Evolutionary conservation across 768 basidiomycete species (phyloP).

Genomic region (Leucogyrophana mollusca): DNA sequence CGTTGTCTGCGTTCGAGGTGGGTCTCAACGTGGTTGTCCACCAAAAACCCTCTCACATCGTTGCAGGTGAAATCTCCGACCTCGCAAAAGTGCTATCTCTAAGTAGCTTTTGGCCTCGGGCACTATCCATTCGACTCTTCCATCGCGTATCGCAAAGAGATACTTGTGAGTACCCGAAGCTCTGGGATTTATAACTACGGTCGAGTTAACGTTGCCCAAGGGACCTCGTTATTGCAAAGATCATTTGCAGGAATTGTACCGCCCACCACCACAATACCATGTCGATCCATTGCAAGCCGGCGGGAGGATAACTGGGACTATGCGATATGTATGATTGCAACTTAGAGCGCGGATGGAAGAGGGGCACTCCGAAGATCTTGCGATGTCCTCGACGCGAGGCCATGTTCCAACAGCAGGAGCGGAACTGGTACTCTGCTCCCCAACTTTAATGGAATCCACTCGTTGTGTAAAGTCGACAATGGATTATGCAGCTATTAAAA

Average conservation of each 20-base stretch:
- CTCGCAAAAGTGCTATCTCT: conserved; percentile 9
- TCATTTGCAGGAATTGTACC: conserved; percentile 29
- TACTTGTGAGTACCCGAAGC: conserved; percentile 27
- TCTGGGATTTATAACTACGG: not conserved
- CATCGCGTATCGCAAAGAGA: conserved; percentile 30
- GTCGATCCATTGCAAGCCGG: conserved; percentile 44
- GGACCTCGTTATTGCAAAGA: conserved; percentile 15
- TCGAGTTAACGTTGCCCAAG: conserved; percentile 9
- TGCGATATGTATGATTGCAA: conserved; percentile 47
- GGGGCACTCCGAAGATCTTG: too few species aligned
- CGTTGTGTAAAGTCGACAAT: too few species aligned
- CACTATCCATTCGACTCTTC: conserved; percentile 49
- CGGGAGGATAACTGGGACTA: conserved; percentile 51
- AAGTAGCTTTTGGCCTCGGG: conserved; percentile 12
- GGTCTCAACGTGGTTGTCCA: conserved; percentile 19
- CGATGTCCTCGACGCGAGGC: too few species aligned
- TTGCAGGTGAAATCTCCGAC: too few species aligned
- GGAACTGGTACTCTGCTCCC: too few species aligned
- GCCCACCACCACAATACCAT: conserved; percentile 52
- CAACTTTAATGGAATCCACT: too few species aligned
- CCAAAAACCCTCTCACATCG: too few species aligned
- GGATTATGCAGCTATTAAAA: too few species aligned
- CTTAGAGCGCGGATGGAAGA: conserved; percentile 5
- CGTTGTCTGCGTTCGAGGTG: conserved; percentile 42
- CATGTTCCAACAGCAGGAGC: too few species aligned